A percentile compares a stretch with the other conserved stretches of the same genome.
Conservation (phyloP, 306 rosid genomes). For the Betula pendula region DNA sequence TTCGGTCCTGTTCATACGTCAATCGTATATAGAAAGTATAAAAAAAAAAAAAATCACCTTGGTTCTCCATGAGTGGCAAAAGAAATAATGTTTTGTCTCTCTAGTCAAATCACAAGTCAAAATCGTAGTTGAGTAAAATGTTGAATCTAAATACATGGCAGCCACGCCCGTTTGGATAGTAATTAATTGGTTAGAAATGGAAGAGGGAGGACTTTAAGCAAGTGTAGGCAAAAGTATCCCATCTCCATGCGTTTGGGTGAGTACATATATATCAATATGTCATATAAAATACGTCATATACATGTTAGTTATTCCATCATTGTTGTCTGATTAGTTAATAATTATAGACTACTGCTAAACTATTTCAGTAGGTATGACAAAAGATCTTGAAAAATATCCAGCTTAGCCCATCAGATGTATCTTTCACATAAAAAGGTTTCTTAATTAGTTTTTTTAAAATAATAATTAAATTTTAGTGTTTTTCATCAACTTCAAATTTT, state of each 20-base stretch:
- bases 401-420: neutral
- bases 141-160: neutral
- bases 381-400: neutral
- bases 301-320: constrained; percentile 10
- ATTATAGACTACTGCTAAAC: neutral
- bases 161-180: neutral
- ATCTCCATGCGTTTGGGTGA: neutral
- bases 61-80: constrained; percentile 12
- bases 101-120: constrained; percentile 33
- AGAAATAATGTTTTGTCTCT: constrained; percentile 41
- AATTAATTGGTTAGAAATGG: constrained; percentile 13
- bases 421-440: neutral
- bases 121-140: constrained; percentile 8
- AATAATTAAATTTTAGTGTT: too few relatives aligned
- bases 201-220: neutral
- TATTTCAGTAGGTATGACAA: neutral
- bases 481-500: too few relatives aligned
- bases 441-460: neutral
- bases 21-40: too few relatives aligned
- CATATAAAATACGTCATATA: neutral
- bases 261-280: neutral
- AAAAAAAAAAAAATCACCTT: neutral
- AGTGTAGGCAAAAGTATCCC: neutral
- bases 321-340: neutral
- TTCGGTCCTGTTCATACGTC: too few relatives aligned